Percentiles rank a stretch among this genome's conserved stretches.
Evolutionary conservation across 2,329 filamentous ascomycete genomes (phyloP).

Genomic region (Erysiphe pulchra): DNA sequence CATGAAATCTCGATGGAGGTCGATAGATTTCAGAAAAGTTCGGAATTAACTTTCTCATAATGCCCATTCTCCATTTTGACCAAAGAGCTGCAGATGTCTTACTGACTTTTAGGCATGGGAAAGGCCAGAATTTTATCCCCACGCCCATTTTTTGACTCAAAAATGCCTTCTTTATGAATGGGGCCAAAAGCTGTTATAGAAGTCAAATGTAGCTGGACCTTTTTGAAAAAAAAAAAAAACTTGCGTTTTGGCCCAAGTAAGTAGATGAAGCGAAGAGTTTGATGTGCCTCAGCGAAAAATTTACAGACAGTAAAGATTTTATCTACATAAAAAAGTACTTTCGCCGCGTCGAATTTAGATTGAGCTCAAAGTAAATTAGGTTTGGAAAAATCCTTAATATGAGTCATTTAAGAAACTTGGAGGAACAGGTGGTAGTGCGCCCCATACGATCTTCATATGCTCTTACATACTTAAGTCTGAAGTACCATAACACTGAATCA

Average conservation of each 20-base stretch:
- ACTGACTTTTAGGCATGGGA: background rate
- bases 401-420: too few relatives aligned
- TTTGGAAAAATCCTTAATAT: background rate
- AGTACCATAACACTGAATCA: too few relatives aligned
- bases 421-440: too few relatives aligned
- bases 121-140: background rate
- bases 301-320: too few relatives aligned
- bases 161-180: background rate
- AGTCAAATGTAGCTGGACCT: background rate
- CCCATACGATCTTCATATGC: too few relatives aligned
- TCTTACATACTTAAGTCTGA: too few relatives aligned
- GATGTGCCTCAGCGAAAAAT: too few relatives aligned
- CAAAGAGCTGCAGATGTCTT: background rate
- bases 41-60: background rate
- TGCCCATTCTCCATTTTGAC: background rate
- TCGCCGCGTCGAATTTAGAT: too few relatives aligned
- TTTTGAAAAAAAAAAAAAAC: too few relatives aligned
- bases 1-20: background rate
- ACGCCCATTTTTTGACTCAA: background rate
- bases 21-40: background rate
- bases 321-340: too few relatives aligned
- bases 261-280: too few relatives aligned
- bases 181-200: background rate
- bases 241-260: too few relatives aligned
- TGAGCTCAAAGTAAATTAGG: background rate